Percentiles rank a stretch among this genome's conserved stretches.
Evolutionary conservation across 768 basidiomycete genomes (phyloP).

Genomic region (Russula vinacea): DNA sequence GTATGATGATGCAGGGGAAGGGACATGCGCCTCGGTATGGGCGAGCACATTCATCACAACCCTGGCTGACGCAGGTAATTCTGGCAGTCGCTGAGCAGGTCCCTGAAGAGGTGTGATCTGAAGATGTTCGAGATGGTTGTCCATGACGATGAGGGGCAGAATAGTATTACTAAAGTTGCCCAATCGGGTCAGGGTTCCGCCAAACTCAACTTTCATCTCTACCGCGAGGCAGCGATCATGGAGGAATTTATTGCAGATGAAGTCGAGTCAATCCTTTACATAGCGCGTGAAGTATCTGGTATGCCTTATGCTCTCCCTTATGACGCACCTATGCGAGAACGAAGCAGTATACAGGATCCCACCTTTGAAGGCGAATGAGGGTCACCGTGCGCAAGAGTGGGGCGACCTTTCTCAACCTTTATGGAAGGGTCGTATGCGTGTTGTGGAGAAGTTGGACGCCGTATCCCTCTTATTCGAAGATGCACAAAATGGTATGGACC

Average conservation of each 20-base stretch:
- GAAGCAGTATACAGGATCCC: conserved; percentile 85
- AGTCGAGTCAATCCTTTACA: conserved; percentile 85
- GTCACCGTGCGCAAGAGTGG: conserved; percentile 91
- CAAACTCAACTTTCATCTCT: not conserved
- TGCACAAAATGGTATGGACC: conserved; percentile 60
- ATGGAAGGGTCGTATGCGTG: conserved; percentile 89
- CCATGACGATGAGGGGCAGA: conserved; percentile 39
- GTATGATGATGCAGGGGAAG: conserved; percentile 5
- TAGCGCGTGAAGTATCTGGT: conserved; percentile 91
- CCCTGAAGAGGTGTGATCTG: conserved; percentile 36
- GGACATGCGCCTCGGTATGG: not conserved
- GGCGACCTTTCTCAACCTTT: conserved; percentile 77
- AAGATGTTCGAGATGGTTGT: conserved; percentile 63
- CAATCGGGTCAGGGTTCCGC: not conserved
- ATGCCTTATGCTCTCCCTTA: conserved; percentile 23
- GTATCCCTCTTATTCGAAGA: conserved; percentile 81
- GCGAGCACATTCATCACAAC: conserved; percentile 19
- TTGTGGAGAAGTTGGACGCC: conserved; percentile 70
- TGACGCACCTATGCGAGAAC: conserved; percentile 22
- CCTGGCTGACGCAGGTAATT: conserved; percentile 24
- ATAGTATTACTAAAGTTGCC: not conserved
- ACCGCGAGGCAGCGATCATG: conserved; percentile 38
- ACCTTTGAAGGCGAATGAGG: conserved; percentile 79
- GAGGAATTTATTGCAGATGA: conserved; percentile 61
- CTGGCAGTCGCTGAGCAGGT: conserved; percentile 37